A percentile compares a stretch with the other conserved stretches of the same genome.
phyloP scores from a whole-genome alignment of 441 rosid species.

The Metrosideros polymorpha region DNA sequence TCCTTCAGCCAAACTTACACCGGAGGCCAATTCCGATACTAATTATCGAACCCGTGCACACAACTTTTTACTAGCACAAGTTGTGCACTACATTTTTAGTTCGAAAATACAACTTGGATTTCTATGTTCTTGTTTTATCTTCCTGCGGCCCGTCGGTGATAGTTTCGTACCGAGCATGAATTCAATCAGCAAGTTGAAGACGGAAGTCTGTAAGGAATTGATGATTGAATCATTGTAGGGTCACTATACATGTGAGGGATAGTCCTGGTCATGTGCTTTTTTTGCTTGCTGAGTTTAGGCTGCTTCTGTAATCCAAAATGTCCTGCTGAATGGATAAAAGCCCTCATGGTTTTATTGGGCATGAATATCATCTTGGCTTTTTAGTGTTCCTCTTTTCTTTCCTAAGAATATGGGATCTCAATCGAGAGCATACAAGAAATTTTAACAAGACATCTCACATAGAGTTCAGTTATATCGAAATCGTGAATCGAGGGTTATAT shows the following conservation, averaged over 20 bases:
- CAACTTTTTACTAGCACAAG: not conserved
- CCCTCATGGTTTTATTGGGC: not conserved
- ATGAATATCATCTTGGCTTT: not conserved
- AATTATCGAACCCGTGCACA: not conserved
- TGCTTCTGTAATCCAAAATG: not conserved
- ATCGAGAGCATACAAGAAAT: not conserved
- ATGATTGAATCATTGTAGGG: not conserved
- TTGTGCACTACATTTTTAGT: not conserved
- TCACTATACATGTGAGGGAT: not conserved
- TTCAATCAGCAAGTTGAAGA: not conserved
- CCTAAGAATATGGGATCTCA: not conserved
- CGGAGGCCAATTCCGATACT: conserved; percentile 6
- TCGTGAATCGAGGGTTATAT: not conserved
- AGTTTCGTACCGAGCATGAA: not conserved
- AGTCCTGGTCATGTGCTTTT: not conserved
- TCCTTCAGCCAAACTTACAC: conserved; percentile 9
- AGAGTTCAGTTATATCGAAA: not conserved
- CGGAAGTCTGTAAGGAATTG: not conserved
- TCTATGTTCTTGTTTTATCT: not conserved
- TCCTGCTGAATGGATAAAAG: not conserved
- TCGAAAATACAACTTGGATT: not conserved
- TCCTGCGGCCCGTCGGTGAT: not conserved
- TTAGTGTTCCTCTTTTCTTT: not conserved
- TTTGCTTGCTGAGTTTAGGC: not conserved
- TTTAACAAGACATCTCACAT: not conserved